These are phyloP conservation scores for Astrephomene gubernaculifera DNA, from an alignment of 139 green algal species.

Conservation along the genomic window DNA sequence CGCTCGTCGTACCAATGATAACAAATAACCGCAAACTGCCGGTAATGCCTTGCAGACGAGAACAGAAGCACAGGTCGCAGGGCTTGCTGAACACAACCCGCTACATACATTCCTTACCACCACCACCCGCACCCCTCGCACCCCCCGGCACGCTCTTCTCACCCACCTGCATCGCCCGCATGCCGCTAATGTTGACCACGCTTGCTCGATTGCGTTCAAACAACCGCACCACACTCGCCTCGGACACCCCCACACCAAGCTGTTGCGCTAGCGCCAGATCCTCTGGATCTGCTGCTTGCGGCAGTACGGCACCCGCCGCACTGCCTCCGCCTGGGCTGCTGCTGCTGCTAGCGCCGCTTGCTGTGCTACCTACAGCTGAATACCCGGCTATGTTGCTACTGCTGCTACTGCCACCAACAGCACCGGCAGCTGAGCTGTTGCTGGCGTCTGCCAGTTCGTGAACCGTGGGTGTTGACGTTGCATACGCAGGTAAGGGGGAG, in stretches of 20 bases:
- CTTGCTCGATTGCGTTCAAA: conserved; percentile 15
- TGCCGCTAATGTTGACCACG: conserved; percentile 47
- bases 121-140: neutral
- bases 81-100: too few relatives aligned
- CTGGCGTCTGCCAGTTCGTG: too few relatives aligned
- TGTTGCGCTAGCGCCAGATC: neutral
- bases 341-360: neutral
- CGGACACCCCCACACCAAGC: conserved; percentile 10
- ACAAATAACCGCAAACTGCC: too few relatives aligned
- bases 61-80: too few relatives aligned
- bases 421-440: too few relatives aligned
- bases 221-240: conserved; percentile 30
- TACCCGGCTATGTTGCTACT: too few relatives aligned
- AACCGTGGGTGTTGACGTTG: too few relatives aligned
- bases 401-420: too few relatives aligned
- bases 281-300: neutral
- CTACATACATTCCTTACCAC: neutral
- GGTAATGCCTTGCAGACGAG: too few relatives aligned
- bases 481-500: too few relatives aligned
- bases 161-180: conserved; percentile 37
- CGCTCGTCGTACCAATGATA: too few relatives aligned
- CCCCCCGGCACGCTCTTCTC: neutral
- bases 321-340: neutral
- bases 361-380: too few relatives aligned
- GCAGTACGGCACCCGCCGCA: neutral